phyloP scores from a whole-genome alignment of 2,329 filamentous ascomycete species.

The Aspergillus sp. region DNA sequence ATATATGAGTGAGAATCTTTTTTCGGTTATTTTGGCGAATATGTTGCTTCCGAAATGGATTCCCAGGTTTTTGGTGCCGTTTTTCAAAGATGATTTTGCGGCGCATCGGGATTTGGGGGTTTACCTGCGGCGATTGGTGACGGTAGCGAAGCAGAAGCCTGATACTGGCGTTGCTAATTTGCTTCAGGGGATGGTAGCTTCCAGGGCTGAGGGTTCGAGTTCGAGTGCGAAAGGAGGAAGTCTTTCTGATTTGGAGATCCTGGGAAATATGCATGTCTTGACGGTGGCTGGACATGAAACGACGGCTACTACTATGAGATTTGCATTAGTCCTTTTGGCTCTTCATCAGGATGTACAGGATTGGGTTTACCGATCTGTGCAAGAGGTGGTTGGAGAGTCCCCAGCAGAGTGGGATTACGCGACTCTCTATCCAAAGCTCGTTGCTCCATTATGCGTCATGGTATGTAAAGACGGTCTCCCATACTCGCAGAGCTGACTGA shows the following conservation, averaged over 20 bases:
- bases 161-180: slow-evolving; percentile 9
- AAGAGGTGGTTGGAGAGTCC: slow-evolving; percentile 8
- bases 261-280: slow-evolving; percentile 47
- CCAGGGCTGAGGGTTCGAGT: neutral
- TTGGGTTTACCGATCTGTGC: slow-evolving; percentile 42
- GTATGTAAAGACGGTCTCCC: slow-evolving; percentile 12
- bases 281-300: slow-evolving; percentile 52
- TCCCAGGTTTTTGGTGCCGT: slow-evolving; percentile 13
- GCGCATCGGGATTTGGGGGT: slow-evolving; percentile 17
- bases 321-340: slow-evolving; percentile 41
- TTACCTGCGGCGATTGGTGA: slow-evolving; percentile 9
- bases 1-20: slow-evolving; percentile 14
- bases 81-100: slow-evolving; percentile 28
- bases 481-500: neutral
- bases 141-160: slow-evolving; percentile 14
- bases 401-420: slow-evolving; percentile 30
- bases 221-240: neutral
- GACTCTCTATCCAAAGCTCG: slow-evolving; percentile 35
- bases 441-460: slow-evolving; percentile 18
- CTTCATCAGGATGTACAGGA: slow-evolving; percentile 41
- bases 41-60: slow-evolving; percentile 12
- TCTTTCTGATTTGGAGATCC: slow-evolving; percentile 36
- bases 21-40: slow-evolving; percentile 12
- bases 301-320: slow-evolving; percentile 43
- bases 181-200: slow-evolving; percentile 10